phyloP scores from a whole-genome alignment of 2,329 filamentous ascomycete genomes.

The Periconia sp. region DNA sequence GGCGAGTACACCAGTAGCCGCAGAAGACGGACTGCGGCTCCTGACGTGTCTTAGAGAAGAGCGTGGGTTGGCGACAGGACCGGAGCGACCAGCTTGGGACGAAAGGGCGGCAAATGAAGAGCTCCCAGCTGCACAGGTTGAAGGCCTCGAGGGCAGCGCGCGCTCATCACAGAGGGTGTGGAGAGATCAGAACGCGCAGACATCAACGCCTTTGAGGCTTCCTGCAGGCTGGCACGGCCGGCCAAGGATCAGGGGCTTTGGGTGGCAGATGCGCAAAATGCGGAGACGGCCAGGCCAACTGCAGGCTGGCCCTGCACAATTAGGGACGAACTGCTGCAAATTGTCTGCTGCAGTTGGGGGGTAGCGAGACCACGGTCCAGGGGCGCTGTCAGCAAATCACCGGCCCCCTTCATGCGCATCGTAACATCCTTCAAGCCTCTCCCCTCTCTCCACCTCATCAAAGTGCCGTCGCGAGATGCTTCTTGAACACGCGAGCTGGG shows the following conservation, averaged over 20 bases:
- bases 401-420: conserved; percentile 32
- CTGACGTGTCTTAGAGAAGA: conserved; percentile 30
- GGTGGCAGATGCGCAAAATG: conserved; percentile 49
- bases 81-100: conserved; percentile 28
- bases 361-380: conserved; percentile 38
- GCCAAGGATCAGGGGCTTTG: conserved; percentile 48
- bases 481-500: conserved; percentile 23
- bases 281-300: conserved; percentile 48
- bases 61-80: conserved; percentile 18
- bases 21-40: conserved; percentile 32
- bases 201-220: conserved; percentile 47
- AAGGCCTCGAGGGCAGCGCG: conserved; percentile 33
- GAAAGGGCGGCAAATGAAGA: conserved; percentile 24
- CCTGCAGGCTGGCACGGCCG: conserved; percentile 43
- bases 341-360: conserved; percentile 43
- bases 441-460: conserved; percentile 29
- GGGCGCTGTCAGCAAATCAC: conserved; percentile 39
- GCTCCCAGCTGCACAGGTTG: conserved; percentile 28
- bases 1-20: conserved; percentile 20
- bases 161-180: conserved; percentile 38
- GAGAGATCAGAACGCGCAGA: conserved; percentile 5
- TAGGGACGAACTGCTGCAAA: conserved; percentile 47
- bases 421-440: conserved; percentile 30
- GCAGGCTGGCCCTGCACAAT: conserved; percentile 46
- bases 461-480: conserved; percentile 24